Base-by-base conservation (phyloP, 257 asterid genomes). In the Fraxinus cuspidata region DNA sequence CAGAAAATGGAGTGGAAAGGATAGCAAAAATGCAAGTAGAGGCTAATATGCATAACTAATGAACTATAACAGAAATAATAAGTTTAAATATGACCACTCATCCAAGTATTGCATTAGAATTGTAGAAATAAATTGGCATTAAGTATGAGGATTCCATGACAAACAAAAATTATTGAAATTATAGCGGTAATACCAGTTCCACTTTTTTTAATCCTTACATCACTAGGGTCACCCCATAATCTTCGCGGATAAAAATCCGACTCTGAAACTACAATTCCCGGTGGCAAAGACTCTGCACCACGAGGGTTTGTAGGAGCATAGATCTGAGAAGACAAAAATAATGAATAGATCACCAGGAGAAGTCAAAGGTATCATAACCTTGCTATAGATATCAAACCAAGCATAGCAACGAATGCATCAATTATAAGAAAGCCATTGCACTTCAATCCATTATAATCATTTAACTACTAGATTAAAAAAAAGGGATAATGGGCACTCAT, bases 141-240 rank as follows among this genome's bases (percentile, higher is more conserved):
- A 31, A 29, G 74, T 76, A 60, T 70, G 68, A 70, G 12, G 69
- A 21, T 13, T 34, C 37, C 13, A 19, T 56, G 32, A 68, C 19
- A 75, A 58, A 44, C 5, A 74, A 16, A 31, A 80, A 53, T 65
- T 6, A 47, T 70, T 19, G 25, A 27, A 53, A 35, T 25, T n/a
- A 35, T 63, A 73, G 49, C 16, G 4, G 75, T 51, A 75, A 29
- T 68, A 80, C 77, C 44, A 56, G 69, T 47, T 79, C 49, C 73
- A 71, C 53, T 66, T 70, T 60, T 32, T 70, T 47, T 76, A 63
- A 77, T 53, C 72, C 82, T 74, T 84, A 94, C 99, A 96, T 91
- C 97, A 71, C 91, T 88, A 76, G 99, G 99, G 80, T 96, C 98
- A 84, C 99, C 99, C 99, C 99, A 96, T 84, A 96, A 91, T 83